These are phyloP conservation scores for Tulasnella sp. DNA, from an alignment of 768 basidiomycete species.

Conservation along the genomic window DNA sequence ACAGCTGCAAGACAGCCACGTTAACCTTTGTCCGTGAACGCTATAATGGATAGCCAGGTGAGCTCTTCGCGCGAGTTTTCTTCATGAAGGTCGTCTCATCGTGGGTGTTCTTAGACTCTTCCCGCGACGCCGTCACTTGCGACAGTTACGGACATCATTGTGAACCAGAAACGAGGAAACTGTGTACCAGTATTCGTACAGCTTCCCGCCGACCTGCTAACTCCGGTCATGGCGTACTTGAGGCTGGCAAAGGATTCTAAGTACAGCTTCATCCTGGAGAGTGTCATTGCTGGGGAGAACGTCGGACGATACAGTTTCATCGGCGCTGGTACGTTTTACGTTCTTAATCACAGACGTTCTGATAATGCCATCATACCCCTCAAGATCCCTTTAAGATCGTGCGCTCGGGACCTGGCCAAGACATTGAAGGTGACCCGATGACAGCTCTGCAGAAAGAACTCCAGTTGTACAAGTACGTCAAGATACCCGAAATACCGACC, in stretches of 20 bases:
- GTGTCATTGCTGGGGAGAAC: conserved; percentile 80
- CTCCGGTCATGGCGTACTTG: conserved; percentile 94
- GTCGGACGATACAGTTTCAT: conserved; percentile 92
- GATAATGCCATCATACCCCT: not conserved
- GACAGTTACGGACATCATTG: conserved; percentile 59
- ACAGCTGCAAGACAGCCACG: no score
- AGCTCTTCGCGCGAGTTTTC: not conserved
- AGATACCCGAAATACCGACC: conserved; percentile 81
- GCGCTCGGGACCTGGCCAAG: conserved; percentile 75
- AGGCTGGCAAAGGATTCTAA: conserved; percentile 83
- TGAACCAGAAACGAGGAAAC: conserved; percentile 76
- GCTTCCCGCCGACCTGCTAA: conserved; percentile 89
- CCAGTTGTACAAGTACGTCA: conserved; percentile 74
- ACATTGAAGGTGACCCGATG: conserved; percentile 79
- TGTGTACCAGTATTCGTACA: conserved; percentile 87
- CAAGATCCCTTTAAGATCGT: conserved; percentile 88
- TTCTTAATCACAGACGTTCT: not conserved
- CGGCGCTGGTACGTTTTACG: conserved; percentile 59
- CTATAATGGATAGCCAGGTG: conserved; percentile 12
- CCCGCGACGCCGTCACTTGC: conserved; percentile 58
- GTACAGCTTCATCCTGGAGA: conserved; percentile 92
- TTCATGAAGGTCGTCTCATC: not conserved
- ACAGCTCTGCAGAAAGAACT: conserved; percentile 73
- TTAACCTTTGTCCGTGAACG: no score
- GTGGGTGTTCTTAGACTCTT: conserved; percentile 25